phyloP scores from a whole-genome alignment of 2,329 filamentous ascomycete genomes.

The Fusarium lateritium region DNA sequence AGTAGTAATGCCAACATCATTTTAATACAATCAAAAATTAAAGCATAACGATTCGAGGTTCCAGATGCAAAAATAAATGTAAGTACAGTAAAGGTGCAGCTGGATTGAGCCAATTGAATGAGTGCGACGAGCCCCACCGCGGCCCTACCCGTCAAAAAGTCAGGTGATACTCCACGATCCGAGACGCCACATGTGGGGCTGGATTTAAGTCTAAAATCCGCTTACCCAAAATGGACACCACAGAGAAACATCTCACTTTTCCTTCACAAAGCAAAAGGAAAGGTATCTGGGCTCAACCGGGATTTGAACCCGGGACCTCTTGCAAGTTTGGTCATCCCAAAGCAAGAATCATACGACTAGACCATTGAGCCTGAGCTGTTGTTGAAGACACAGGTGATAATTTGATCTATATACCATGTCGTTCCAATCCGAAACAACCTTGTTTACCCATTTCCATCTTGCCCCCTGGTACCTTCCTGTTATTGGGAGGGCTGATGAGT shows the following conservation, averaged over 20 bases:
- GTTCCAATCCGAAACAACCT: too few relatives aligned
- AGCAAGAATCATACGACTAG: conserved; percentile 41
- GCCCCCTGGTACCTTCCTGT: too few relatives aligned
- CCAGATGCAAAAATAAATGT: too few relatives aligned
- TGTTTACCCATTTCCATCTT: too few relatives aligned
- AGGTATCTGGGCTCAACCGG: conserved; percentile 48
- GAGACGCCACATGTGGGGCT: not conserved
- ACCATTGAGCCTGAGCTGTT: conserved; percentile 24
- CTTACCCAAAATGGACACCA: not conserved
- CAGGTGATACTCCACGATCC: not conserved
- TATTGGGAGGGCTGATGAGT: too few relatives aligned
- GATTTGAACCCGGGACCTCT: conserved; percentile 63
- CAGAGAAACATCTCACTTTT: not conserved
- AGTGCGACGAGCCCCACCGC: not conserved
- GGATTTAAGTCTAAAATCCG: not conserved
- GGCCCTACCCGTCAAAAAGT: not conserved
- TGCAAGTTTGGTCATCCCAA: conserved; percentile 47
- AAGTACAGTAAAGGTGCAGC: too few relatives aligned
- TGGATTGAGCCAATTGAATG: not conserved
- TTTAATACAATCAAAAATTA: too few relatives aligned
- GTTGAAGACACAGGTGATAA: not conserved
- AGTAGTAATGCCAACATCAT: too few relatives aligned
- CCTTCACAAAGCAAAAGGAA: not conserved
- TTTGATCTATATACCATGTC: not conserved
- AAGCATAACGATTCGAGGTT: too few relatives aligned